A percentile compares a stretch with the other conserved stretches of the same genome.
phyloP scores from a whole-genome alignment of 2,329 filamentous ascomycete species.

The Cladosporium austrohemisphaericum region DNA sequence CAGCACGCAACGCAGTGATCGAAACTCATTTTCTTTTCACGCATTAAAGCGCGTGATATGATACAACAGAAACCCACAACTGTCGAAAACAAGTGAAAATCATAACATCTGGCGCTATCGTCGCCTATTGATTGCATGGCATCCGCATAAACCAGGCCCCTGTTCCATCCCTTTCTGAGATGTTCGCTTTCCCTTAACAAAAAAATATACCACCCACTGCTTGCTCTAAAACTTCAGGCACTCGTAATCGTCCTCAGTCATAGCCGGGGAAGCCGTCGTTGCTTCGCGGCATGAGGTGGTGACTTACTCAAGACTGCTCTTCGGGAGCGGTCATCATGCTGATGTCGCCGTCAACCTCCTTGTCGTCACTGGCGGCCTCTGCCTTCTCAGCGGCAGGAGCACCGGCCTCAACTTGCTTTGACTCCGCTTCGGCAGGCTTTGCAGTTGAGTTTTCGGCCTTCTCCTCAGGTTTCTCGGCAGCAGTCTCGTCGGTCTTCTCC shows the following conservation, averaged over 20 bases:
- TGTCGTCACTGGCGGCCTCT: conserved; percentile 5
- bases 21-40: no score
- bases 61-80: background rate
- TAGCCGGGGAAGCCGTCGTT: background rate
- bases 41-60: conserved; percentile 2
- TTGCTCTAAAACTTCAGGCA: conserved; percentile 7
- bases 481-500: conserved; percentile 19
- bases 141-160: background rate
- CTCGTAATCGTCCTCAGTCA: conserved; percentile 2
- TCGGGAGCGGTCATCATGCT: conserved; percentile 21
- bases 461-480: conserved; percentile 22
- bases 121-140: background rate
- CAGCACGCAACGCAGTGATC: no score
- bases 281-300: no score
- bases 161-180: background rate
- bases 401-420: conserved; percentile 6
- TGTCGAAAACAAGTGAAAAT: no score
- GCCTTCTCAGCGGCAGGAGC: conserved; percentile 6
- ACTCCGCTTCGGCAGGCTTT: conserved; percentile 10
- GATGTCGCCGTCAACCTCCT: conserved; percentile 19
- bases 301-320: conserved; percentile 1
- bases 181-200: background rate
- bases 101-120: background rate
- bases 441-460: conserved; percentile 22
- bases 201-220: conserved; percentile 1